Percentiles rank a stretch among this genome's conserved stretches.
These are phyloP conservation scores for Cnidoscolus chayamansa DNA, from an alignment of 441 rosid genomes.

Conservation along the genomic window DNA sequence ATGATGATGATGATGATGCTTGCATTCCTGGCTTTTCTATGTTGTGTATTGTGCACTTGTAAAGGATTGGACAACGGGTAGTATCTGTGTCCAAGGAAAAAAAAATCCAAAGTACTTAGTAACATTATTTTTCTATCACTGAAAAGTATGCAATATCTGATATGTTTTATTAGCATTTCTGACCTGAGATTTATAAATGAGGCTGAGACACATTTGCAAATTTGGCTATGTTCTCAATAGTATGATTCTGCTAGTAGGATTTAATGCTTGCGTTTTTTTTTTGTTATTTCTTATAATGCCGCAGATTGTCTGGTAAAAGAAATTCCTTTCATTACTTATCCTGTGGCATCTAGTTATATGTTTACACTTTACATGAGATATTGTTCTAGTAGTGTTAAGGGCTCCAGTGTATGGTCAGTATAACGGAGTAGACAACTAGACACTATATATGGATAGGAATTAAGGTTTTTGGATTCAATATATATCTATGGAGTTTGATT, in stretches of 20 bases:
- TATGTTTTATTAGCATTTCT: background rate
- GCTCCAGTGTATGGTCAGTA: background rate
- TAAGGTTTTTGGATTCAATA: background rate
- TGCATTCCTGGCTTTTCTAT: background rate
- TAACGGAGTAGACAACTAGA: background rate
- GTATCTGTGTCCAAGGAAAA: background rate
- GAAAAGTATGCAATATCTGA: background rate
- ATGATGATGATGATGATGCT: background rate
- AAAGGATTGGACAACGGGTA: background rate
- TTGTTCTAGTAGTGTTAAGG: background rate
- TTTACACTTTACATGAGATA: background rate
- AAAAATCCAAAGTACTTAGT: background rate
- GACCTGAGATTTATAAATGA: background rate
- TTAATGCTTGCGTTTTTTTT: background rate
- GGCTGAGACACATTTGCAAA: background rate
- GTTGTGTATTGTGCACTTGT: background rate
- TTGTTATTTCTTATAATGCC: background rate
- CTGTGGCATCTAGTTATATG: background rate
- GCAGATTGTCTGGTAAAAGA: background rate
- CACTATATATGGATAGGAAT: background rate
- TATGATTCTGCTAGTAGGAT: constrained; percentile 1
- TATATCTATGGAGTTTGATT: background rate
- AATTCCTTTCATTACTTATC: background rate
- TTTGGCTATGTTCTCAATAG: background rate
- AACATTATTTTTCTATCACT: background rate